Percentiles rank a stretch among this genome's conserved stretches.
Evolutionary conservation across 306 rosid species (phyloP).

Genomic region (Cicer arietinum): DNA sequence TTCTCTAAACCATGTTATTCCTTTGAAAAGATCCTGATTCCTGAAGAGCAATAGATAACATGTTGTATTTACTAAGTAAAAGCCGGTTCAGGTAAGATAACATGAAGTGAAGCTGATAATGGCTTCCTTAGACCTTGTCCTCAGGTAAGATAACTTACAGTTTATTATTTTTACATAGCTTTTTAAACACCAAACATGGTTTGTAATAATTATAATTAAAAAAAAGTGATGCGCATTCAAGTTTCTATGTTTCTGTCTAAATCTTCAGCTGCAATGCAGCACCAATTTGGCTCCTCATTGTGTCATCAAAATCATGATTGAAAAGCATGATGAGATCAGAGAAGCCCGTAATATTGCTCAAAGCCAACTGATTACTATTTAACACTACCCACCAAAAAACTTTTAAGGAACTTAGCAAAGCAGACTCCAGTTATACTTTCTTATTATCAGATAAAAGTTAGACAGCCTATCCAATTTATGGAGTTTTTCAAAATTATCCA

Average conservation of each 20-base stretch:
- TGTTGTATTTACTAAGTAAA: neutral
- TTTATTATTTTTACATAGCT: neutral
- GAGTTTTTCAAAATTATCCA: slow-evolving; percentile 7
- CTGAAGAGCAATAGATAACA: slow-evolving; percentile 11
- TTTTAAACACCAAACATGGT: neutral
- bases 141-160: neutral
- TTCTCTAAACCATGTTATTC: slow-evolving; percentile 8
- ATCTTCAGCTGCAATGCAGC: neutral
- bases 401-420: slow-evolving; percentile 7
- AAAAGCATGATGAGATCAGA: neutral
- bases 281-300: neutral
- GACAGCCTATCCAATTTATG: slow-evolving; percentile 6
- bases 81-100: neutral
- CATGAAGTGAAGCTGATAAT: neutral
- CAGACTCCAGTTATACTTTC: slow-evolving; percentile 6
- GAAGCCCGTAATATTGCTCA: neutral
- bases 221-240: neutral
- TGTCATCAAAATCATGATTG: slow-evolving; percentile 25
- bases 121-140: slow-evolving; percentile 11
- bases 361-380: slow-evolving; percentile 18
- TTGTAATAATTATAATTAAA: neutral
- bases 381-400: slow-evolving; percentile 21
- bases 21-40: neutral
- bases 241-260: slow-evolving; percentile 8
- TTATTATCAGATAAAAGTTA: slow-evolving; percentile 7